Evolutionary conservation across 345 rosid genomes (phyloP), one percentile per base, ranked within the genome.

Genomic region (Alliaria petiolata): DNA sequence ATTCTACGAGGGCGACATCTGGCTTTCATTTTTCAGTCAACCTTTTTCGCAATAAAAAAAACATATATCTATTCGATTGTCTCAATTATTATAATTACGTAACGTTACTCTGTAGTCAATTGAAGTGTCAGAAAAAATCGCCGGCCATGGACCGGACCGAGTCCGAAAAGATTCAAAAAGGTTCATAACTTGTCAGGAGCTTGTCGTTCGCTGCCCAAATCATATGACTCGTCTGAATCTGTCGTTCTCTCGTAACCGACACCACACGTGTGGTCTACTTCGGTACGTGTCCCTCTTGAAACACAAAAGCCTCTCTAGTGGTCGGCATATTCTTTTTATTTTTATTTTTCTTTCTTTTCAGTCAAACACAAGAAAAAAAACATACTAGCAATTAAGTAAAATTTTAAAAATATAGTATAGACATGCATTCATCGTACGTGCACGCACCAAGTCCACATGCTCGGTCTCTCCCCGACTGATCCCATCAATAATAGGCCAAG

Each of bases 221-320:
- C 76, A 56, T 70, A 76, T 49, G 80, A 64, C 67, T 69, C 54
- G 71, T 75, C 74, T 52, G 57, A 45, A 75, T 67, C 40, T 70
- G 54, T 70, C 36, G n/a, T 55, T 51, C 59, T 54, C 16, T 42
- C 5, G 31, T 39, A 47, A 38, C 71, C 66, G 71, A 69, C 79
- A 55, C 43, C 71, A 70, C 67, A 76, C 67, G 62, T 70, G 70
- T 70, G 79, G 59, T 69, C 75, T 70, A 76, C 40, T 69, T 49
- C 14, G 45, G 39, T 63, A 70, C 76, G 80, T 76, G 80, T 64
- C 80, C 55, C 64, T 47, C 47, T 55, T 47, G 26, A 8, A 62
- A 53, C 69, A 75, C 44, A 67, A 39, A 35, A 17, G 26, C 31
- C 62, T 56, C 56, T 70, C 26, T 49, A 62, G 31, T 76, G 79